These are phyloP conservation scores for Aspergillus sp. DNA, from an alignment of 2,329 filamentous ascomycete genomes.

Conservation along the genomic window DNA sequence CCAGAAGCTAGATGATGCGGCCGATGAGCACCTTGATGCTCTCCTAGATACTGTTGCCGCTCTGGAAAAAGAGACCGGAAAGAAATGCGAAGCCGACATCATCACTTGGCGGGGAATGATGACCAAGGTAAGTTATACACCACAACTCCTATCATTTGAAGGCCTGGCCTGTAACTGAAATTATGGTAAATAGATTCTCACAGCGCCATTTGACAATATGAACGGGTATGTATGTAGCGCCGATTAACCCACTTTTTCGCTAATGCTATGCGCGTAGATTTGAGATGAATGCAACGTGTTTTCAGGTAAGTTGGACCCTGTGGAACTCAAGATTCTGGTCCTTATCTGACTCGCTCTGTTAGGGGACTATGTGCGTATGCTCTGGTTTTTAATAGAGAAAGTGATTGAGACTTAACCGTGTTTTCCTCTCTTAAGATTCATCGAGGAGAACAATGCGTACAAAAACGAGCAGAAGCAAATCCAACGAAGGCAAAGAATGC, in stretches of 20 bases:
- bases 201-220: slow-evolving; percentile 74
- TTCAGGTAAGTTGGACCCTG: slow-evolving; percentile 62
- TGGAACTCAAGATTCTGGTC: neutral
- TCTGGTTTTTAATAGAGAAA: neutral
- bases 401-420: neutral
- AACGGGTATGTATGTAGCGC: slow-evolving; percentile 61
- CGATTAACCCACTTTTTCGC: neutral
- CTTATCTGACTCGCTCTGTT: slow-evolving; percentile 21
- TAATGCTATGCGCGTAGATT: slow-evolving; percentile 58
- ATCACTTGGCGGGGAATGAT: slow-evolving; percentile 98
- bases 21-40: slow-evolving; percentile 85
- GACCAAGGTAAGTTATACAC: slow-evolving; percentile 69
- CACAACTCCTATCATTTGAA: neutral
- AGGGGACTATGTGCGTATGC: slow-evolving; percentile 56
- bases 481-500: slow-evolving; percentile 53
- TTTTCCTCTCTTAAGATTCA: slow-evolving; percentile 62
- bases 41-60: slow-evolving; percentile 73
- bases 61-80: slow-evolving; percentile 67
- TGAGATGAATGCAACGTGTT: slow-evolving; percentile 92
- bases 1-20: slow-evolving; percentile 74
- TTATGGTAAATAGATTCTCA: slow-evolving; percentile 68
- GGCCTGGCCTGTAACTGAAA: neutral
- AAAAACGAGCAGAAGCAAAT: slow-evolving; percentile 63
- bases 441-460: slow-evolving; percentile 83
- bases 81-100: slow-evolving; percentile 71